A percentile compares a stretch with the other conserved stretches of the same genome.
Conservation (phyloP, 805 yeast genomes). For the Candida bentonensis region DNA sequence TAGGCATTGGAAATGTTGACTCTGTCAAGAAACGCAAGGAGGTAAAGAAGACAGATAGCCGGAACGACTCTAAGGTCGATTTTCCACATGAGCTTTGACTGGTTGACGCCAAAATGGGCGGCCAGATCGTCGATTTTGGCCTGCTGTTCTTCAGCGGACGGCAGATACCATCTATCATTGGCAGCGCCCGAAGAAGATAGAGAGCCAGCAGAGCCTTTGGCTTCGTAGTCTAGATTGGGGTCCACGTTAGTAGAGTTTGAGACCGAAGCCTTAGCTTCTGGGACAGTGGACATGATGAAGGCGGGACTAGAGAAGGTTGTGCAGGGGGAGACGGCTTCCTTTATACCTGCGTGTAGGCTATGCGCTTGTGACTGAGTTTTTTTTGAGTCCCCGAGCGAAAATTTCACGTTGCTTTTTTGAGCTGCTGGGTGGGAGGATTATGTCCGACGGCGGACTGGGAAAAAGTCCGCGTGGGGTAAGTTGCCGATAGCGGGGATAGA, state of each 20-base stretch:
- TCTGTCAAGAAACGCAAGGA: conserved; percentile 66
- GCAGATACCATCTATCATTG: not conserved
- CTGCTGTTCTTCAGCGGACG: not conserved
- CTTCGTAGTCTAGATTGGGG: not conserved
- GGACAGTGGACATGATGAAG: too few species aligned
- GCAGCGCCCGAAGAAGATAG: not conserved
- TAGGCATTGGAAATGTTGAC: conserved; percentile 75
- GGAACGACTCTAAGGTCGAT: conserved; percentile 60
- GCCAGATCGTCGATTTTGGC: conserved; percentile 24
- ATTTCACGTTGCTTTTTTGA: too few species aligned
- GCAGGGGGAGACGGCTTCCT: too few species aligned
- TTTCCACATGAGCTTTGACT: conserved; percentile 43
- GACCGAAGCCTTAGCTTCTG: not conserved
- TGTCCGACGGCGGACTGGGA: too few species aligned
- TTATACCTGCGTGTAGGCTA: too few species aligned
- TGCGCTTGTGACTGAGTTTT: too few species aligned
- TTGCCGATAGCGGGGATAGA: too few species aligned
- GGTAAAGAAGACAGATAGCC: conserved; percentile 60
- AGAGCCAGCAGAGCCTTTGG: not conserved
- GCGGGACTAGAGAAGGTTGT: too few species aligned
- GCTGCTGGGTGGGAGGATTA: too few species aligned
- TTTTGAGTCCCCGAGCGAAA: too few species aligned
- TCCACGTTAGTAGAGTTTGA: not conserved
- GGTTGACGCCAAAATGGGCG: conserved; percentile 34
- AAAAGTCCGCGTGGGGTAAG: too few species aligned